Evolutionary conservation across 2,329 filamentous ascomycete genomes (phyloP), one percentile per base, ranked within the genome.

Genomic region (Davidsoniella neocaledoniae): DNA sequence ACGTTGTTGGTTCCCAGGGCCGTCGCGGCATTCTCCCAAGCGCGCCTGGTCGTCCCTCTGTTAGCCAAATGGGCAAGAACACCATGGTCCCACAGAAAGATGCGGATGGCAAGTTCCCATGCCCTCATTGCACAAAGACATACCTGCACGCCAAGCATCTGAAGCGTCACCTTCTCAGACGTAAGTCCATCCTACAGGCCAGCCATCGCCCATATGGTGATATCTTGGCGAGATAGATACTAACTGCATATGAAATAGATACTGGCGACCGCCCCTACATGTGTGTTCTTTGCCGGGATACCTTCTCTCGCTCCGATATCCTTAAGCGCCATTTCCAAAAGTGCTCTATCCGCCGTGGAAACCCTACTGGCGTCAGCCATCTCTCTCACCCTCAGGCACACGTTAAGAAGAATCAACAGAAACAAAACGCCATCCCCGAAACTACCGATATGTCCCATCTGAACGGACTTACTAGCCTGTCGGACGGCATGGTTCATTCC

Each of bases 251-350:
- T 36, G 14, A 23, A 51, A 43, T 59, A 94, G 90, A 98, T 70
- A 96, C 91, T 54, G 91, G 91, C 61, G 90, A 96, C 65, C 86
- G 91, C 57, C 91, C 91, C 51, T 98, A 98, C 70, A 93, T 93
- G 79, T 98, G 91, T 68, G 86, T 94, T 57, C 74, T 98, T 47
- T 98, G 91, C 73, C 87, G 91, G 65, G 91, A 96, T 66, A 96
- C 88, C 33, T 98, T 98, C 68, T 94, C 86, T 45, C 82, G 91
- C 64, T 94, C 87, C 73, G 91, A 98, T 63, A 96, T 98, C 57
- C 71, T 98, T 60, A 98, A 98, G 73, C 86, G 91, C 56, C 91
- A 98, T 69, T 98, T 96, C 68, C 88, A 95, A 66, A 98, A 98
- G 72, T 98, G 91, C 70, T 95, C 91, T 38, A 86, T 95, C 56